Base-by-base conservation (phyloP, 768 basidiomycete genomes). In the Chlorophyllum brunneum region DNA sequence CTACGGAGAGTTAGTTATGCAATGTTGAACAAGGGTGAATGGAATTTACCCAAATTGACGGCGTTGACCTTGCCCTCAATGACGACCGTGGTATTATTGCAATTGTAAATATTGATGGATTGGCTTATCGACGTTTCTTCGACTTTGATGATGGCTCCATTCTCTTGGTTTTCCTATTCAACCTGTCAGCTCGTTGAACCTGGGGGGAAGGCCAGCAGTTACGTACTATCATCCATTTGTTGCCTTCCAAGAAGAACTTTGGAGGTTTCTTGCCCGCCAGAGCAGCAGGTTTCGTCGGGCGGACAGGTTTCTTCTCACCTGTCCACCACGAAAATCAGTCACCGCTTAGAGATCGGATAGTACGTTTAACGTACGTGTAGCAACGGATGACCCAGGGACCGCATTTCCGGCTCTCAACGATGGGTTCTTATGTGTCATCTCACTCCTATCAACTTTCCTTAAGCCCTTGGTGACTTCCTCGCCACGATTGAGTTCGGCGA, bases 401-500 rank as follows among this genome's bases (percentile, higher is more conserved):
- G 67, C 60, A 66, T 76, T 63, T 76, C 83, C 60, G 74, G 90
- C 81, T 26, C 97, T 74, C 31, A 99, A 70, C 8, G 83, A 79
- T 0, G 97, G 95, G 62, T 99, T 98, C 78, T 99, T 98, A 75
- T 99, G 97, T 2, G 94, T 98, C 94, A 95, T 95, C 67, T 98
- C 88, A 57, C 90, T 94, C 74, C 85, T 88, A 64, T 94, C 91
- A 24, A 99, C 97, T 67, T 97, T 98, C 59, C 88, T 85, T 60
- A 99, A 67, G 9, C 89, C 85, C 63, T 88, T 90, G 5, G 95
- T 98, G 29, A 99, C 86, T 3, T 86, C 85, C 56, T 85, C 89
- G 0, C 95, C 95, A 36, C 86, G 80, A 63, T 98, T 98, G 40
- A 99, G 71, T 49, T 92, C 81, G 1, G 93, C 92, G 51, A 99